Base-by-base conservation (phyloP, 331 rosid species). In the Quercus lobata region DNA sequence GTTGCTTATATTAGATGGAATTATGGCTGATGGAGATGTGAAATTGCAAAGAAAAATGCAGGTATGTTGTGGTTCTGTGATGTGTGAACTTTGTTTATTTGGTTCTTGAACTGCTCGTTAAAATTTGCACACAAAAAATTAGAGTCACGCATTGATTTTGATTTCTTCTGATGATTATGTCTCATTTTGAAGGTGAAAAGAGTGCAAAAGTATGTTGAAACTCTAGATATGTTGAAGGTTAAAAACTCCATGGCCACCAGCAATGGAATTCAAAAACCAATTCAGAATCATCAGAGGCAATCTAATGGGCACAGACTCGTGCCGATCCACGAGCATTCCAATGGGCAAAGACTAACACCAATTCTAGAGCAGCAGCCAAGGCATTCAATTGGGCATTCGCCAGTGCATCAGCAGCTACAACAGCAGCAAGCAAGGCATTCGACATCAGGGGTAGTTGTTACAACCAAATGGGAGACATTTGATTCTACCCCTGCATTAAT, bases 11-110 rank as follows among this genome's bases (percentile, higher is more conserved):
- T 84, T 95, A 65, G 99, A 95, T 73, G 90, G 93, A 4, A 90
- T 95, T 17, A 76, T 79, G 73, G 98, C 86, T 44, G 99, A 95
- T 68, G 99, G 98, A 5, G 99, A 95, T 84, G 96, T 89, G 18
- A 95, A 95, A 84, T 85, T 95, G 82, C 98, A 95, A 82, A 93
- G 98, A 72, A 95, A 91, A 91, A 95, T 95, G 92, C 99, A 93
- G 98, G 99, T 95, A 82, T 78, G 14, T 1, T 52, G 66, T 18
- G 3, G 4, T 34, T 16, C 16, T 10, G 18, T 49, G 55, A 49
- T 3, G 18, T 49, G 18, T 49, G 55, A 49, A 49, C 55, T 49
- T 49, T 49, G 17, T 49, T 49, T 49, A 49, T 49, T 49, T 15
- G 17, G 4, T 35, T 68, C 12, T 68, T 29, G 16, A 5, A 63